phyloP scores from a whole-genome alignment of 345 rosid genomes.

The Eucalyptus regnans region DNA sequence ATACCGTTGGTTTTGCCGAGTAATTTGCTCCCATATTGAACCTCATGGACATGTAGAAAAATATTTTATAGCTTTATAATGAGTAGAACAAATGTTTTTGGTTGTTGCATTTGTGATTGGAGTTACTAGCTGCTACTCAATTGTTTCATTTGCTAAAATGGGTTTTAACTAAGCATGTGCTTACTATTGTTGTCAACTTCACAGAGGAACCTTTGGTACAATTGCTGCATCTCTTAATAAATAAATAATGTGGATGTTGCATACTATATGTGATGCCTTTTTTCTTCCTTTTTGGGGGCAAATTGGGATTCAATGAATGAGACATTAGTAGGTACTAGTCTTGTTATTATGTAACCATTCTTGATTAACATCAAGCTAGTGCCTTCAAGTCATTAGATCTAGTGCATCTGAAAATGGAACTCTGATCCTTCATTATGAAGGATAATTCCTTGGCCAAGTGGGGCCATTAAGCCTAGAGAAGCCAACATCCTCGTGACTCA shows the following conservation, averaged over 20 bases:
- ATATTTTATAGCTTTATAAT: not conserved
- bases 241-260: not conserved
- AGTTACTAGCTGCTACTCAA: not conserved
- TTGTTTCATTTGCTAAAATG: not conserved
- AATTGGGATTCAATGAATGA: not conserved
- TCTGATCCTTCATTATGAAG: not conserved
- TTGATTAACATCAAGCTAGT: not conserved
- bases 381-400: no score
- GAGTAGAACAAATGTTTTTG: not conserved
- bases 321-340: not conserved
- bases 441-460: not conserved
- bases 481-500: not conserved
- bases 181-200: not conserved
- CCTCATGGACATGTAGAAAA: no score
- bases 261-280: not conserved
- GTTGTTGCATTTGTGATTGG: not conserved
- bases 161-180: not conserved
- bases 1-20: no score
- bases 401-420: not conserved
- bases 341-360: not conserved
- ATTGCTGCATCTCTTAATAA: not conserved
- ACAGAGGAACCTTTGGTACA: not conserved
- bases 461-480: not conserved
- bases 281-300: not conserved
- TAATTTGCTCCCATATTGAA: no score